Evolutionary conservation across 2,329 filamentous ascomycete genomes (phyloP), one percentile per base, ranked within the genome.

Genomic region (Fusarium falciforme): DNA sequence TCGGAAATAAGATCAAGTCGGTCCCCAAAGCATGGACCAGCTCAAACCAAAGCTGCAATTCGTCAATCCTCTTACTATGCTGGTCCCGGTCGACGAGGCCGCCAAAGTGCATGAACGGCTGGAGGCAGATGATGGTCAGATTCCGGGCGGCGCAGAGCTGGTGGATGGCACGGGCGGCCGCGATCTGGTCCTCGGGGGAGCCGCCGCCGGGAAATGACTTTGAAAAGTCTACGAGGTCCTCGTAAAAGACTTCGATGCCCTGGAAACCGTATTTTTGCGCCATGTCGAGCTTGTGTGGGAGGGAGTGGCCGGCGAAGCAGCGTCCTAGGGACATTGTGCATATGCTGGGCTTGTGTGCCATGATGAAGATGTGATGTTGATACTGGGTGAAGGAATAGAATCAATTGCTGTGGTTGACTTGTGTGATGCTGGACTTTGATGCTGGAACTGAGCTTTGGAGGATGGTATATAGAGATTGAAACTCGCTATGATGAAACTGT

Each of bases 21-120:
- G 93, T 95, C 9, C 85, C 84, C 0, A 96, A 84, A 12, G 88
- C 87, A 20, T 87, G 85, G 6, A 89, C 91, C 12, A 96, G 84
- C 44, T 87, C 79, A 73, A 95, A 91, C 93, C 93, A 96, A 25
- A 92, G 84, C 12, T 87, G 83, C 25, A 96, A 86, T 74, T 94
- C 89, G 20, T 89, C 84, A 33, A 95, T 82, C 5, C 90, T 85
- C 29, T 85, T 81, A 2, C 82, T 82, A 77, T 93, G 92, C 67
- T 88, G 85, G 17, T 82, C 76, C 11, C 92, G 86, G 81, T 94
- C 90, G 7, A 91, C 69, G 0, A 95, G 86, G 1, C 93, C 94
- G 74, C 95, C 94, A 82, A 93, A 95, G 82, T 94, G 90, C 84
- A 89, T 89, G 80, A 96, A 95, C 0, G 94, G 94, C 78, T 94